Evolutionary conservation across 768 basidiomycete genomes (phyloP).

Genomic region (Boletus pseudopeckii): DNA sequence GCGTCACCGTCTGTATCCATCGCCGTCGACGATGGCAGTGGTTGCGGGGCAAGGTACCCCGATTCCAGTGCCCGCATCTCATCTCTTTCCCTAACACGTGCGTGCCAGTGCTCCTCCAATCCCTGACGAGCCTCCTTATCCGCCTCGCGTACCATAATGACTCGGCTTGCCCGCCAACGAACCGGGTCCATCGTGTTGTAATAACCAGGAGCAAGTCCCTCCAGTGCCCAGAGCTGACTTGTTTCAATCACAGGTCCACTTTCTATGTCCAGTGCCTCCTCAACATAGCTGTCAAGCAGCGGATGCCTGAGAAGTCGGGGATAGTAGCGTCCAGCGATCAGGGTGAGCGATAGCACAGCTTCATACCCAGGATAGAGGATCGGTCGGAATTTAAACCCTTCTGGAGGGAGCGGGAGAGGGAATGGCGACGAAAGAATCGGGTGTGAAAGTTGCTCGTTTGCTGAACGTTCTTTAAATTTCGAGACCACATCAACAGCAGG

Average conservation of each 20-base stretch:
- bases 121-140: slow-evolving; percentile 45
- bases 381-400: slow-evolving; percentile 65
- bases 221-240: slow-evolving; percentile 65
- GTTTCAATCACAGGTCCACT: slow-evolving; percentile 38
- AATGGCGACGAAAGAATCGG: slow-evolving; percentile 33
- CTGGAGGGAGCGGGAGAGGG: slow-evolving; percentile 60
- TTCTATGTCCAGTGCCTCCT: slow-evolving; percentile 37
- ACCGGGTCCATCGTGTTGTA: slow-evolving; percentile 70
- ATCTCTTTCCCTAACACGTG: slow-evolving; percentile 29
- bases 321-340: slow-evolving; percentile 81
- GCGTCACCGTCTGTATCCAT: background rate
- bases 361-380: slow-evolving; percentile 63
- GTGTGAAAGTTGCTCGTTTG: slow-evolving; percentile 35
- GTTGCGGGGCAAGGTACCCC: slow-evolving; percentile 13
- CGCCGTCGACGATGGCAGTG: background rate
- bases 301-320: slow-evolving; percentile 68
- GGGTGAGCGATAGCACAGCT: slow-evolving; percentile 60
- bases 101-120: slow-evolving; percentile 40
- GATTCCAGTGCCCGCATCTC: slow-evolving; percentile 19
- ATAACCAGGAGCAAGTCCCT: slow-evolving; percentile 65
- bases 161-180: slow-evolving; percentile 48
- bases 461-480: slow-evolving; percentile 15
- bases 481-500: slow-evolving; percentile 17
- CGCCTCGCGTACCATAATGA: slow-evolving; percentile 61
- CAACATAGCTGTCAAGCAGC: slow-evolving; percentile 42